Evolutionary conservation across 306 rosid genomes (phyloP), one percentile per base, ranked within the genome.

Genomic region (Pueraria montana): DNA sequence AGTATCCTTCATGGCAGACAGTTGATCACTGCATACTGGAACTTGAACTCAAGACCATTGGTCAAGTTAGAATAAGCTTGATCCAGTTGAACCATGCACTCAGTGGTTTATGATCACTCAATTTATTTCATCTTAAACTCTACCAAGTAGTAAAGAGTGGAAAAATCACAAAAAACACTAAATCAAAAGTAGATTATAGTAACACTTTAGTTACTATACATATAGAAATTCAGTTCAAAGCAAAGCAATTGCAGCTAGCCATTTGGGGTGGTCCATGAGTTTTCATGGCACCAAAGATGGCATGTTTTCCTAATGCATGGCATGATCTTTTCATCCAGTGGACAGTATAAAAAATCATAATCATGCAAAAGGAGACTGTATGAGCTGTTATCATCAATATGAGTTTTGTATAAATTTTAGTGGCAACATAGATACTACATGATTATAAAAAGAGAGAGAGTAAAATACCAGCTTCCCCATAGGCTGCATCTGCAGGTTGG

Each of bases 401-500:
- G 40, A 34, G 40, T 34, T 34, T 3, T 27, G 32, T 27, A 27
- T 27, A 27, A 27, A 27, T 1, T 27, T 27, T 27, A 27, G 3
- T 27, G 38, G 6, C 6, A 34, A 34, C 38, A 34, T 34, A 4
- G 38, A 34, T 38, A 38, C 1, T 38, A 8, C 43, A 38, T 38
- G 43, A 38, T 6, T 2, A 38, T 38, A 38, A 38, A 6, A 8
- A 38, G 40, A 27, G 16, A 40, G 46, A 76, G 4, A 71, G 79
- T 3, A 30, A 43, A 2, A 32, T 66, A 96, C 99, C 99, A 34
- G 98, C 88, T 90, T 96, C 93, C 3, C 99, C 99, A 73, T 91
- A 96, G 42, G 99, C 99, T 6, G 99, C 99, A 83, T 94, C 94
- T 3, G 99, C 97, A 23, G 99, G 99, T 20, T 96, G 89, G 56